A percentile compares a stretch with the other conserved stretches of the same genome.
Conservation (phyloP, 1,284 basidiomycete genomes). For the Rhodotorula sp. region DNA sequence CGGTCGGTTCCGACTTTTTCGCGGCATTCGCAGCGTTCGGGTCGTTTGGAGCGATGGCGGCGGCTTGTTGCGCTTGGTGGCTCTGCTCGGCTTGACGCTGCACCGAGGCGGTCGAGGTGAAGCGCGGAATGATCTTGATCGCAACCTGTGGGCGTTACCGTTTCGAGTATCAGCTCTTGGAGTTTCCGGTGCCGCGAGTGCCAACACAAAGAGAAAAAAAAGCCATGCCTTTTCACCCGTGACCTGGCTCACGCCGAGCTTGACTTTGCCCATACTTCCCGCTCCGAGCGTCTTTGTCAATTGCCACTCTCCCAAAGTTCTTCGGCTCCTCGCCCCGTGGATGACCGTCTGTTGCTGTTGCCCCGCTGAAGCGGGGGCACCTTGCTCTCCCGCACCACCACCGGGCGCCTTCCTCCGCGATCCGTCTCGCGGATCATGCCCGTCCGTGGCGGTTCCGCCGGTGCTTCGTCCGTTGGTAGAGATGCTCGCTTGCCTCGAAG, state of each 20-base stretch:
- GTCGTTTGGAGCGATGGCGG: constrained; percentile 49
- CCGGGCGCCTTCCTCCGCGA: neutral
- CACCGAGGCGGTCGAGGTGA: constrained; percentile 58
- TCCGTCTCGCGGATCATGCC: neutral
- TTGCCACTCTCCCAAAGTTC: constrained; percentile 82
- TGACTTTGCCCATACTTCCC: constrained; percentile 99
- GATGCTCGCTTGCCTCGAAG: constrained; percentile 8
- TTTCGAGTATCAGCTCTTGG: neutral
- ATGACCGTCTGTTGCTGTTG: constrained; percentile 7
- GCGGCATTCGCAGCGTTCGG: constrained; percentile 40
- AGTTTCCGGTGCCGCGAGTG: too few relatives aligned
- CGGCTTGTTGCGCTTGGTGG: neutral
- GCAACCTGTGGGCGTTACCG: constrained; percentile 64
- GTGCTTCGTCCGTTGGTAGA: constrained; percentile 1
- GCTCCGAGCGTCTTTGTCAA: constrained; percentile 96
- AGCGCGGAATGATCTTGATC: constrained; percentile 93
- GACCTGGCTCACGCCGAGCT: constrained; percentile 84
- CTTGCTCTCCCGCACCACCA: neutral
- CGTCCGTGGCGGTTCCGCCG: neutral
- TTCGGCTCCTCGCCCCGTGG: constrained; percentile 19
- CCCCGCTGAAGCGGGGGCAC: neutral
- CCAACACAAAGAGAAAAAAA: constrained; percentile 29
- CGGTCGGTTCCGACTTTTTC: constrained; percentile 46
- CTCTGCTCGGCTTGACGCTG: constrained; percentile 41
- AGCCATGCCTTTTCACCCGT: constrained; percentile 83